These are phyloP conservation scores for Capsicum rhomboideum DNA, from an alignment of 257 asterid species.

Conservation along the genomic window DNA sequence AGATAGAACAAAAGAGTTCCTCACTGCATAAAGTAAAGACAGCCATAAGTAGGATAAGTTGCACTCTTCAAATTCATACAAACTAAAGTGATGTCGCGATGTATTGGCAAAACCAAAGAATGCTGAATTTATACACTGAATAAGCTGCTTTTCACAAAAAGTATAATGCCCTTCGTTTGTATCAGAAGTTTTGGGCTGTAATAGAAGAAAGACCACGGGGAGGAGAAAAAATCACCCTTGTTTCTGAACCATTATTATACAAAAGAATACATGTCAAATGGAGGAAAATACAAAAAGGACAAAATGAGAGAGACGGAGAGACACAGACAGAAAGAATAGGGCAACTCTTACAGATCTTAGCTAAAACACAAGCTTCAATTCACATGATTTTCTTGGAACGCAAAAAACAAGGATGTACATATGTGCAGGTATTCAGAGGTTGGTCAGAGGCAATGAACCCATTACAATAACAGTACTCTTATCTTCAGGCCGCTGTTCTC, in stretches of 20 bases:
- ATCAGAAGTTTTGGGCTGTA: not conserved
- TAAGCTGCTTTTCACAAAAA: not conserved
- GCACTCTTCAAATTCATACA: not conserved
- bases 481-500: constrained; percentile 25
- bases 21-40: not conserved
- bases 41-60: not conserved
- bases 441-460: constrained; percentile 64
- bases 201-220: not conserved
- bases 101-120: not conserved
- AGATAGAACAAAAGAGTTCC: not conserved
- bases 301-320: not conserved
- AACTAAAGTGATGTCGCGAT: not conserved
- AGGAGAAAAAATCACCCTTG: not conserved
- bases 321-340: not conserved
- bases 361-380: not conserved
- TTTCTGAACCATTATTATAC: not conserved
- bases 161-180: not conserved
- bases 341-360: not conserved
- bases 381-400: not conserved
- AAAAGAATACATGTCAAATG: not conserved
- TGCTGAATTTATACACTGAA: not conserved
- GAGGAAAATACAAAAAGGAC: not conserved
- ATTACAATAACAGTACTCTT: constrained; percentile 49
- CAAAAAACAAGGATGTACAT: not conserved
- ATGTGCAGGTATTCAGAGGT: constrained; percentile 30